Percentiles rank a stretch among this genome's conserved stretches.
These are phyloP conservation scores for Mucor racemosus DNA, from an alignment of 371 early-diverging fungal species.

Conservation along the genomic window DNA sequence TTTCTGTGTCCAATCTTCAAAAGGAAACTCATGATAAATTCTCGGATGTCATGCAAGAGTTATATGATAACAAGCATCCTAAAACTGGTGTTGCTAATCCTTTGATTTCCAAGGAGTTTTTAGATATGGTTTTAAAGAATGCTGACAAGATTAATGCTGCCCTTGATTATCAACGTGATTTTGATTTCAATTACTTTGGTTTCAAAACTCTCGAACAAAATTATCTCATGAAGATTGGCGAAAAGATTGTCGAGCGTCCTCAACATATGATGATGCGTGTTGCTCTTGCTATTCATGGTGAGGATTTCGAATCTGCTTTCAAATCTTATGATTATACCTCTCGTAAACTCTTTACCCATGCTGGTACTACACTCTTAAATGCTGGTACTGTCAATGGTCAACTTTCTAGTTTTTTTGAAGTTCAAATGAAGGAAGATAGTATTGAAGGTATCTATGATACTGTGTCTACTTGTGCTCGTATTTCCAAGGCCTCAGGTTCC, in stretches of 20 bases:
- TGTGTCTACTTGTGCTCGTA: constrained; percentile 87
- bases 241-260: constrained; percentile 85
- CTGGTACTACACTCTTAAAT: constrained; percentile 96
- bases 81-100: constrained; percentile 74
- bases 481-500: constrained; percentile 94
- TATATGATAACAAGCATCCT: constrained; percentile 79
- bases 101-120: constrained; percentile 75
- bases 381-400: constrained; percentile 90
- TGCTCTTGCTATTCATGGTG: constrained; percentile 90
- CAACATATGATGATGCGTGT: constrained; percentile 98
- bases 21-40: constrained; percentile 90
- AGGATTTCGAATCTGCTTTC: constrained; percentile 84
- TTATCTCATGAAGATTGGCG: constrained; percentile 83
- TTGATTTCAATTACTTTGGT: constrained; percentile 92
- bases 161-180: constrained; percentile 92
- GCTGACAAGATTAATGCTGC: constrained; percentile 78
- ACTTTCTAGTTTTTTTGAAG: constrained; percentile 58
- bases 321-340: constrained; percentile 92
- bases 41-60: constrained; percentile 52
- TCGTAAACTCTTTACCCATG: constrained; percentile 89
- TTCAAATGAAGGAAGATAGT: constrained; percentile 50
- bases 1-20: constrained; percentile 89
- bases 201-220: constrained; percentile 93
- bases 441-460: constrained; percentile 97
- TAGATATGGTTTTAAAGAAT: constrained; percentile 65